Evolutionary conservation across 1,139 yeast genomes (phyloP).

Genomic region (Hansenula anomala): DNA sequence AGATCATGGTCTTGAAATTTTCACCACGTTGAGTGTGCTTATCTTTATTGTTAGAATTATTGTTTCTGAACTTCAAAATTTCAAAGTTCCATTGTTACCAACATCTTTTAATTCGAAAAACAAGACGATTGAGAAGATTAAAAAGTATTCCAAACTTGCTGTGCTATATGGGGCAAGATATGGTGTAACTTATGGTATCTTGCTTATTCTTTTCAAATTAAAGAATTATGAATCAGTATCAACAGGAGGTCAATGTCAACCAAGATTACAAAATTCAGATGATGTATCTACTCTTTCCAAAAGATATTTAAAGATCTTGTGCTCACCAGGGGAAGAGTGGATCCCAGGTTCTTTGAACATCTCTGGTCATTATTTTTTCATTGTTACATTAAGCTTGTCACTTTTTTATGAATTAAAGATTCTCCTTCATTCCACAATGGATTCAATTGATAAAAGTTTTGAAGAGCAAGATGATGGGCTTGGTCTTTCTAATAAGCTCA

Average conservation of each 20-base stretch:
- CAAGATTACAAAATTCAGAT: background rate
- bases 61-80: slow-evolving; percentile 5
- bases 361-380: slow-evolving; percentile 53
- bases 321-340: slow-evolving; percentile 32
- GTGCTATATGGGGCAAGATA: slow-evolving; percentile 20
- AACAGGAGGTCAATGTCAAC: slow-evolving; percentile 27
- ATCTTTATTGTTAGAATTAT: slow-evolving; percentile 11
- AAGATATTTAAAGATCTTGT: background rate
- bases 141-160: slow-evolving; percentile 14
- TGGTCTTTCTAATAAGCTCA: background rate
- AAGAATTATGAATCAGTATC: slow-evolving; percentile 24
- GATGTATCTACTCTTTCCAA: background rate
- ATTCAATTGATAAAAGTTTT: background rate
- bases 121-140: background rate
- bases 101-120: slow-evolving; percentile 6
- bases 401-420: background rate
- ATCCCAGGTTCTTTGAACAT: slow-evolving; percentile 45
- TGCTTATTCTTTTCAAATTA: slow-evolving; percentile 18
- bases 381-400: slow-evolving; percentile 35
- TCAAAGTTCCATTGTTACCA: slow-evolving; percentile 7
- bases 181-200: slow-evolving; percentile 4
- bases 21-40: slow-evolving; percentile 21
- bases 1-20: slow-evolving; percentile 27
- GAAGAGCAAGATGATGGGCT: slow-evolving; percentile 1
- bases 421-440: background rate